Conservation (phyloP, 1,284 basidiomycete species). For the Boletus sp. region DNA sequence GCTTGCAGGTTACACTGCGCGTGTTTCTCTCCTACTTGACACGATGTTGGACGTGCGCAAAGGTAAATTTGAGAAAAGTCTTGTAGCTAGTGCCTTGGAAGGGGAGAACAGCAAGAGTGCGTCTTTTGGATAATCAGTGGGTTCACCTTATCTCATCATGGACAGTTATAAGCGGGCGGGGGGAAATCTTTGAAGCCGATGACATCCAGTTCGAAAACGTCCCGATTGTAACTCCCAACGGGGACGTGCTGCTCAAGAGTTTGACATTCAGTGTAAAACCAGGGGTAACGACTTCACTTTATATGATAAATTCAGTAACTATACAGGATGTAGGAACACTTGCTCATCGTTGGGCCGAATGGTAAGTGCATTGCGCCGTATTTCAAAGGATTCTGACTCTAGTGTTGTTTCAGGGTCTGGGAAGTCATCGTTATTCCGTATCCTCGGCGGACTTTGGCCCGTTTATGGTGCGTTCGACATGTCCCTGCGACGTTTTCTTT, state of each 20-base stretch:
- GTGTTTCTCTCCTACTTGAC: slow-evolving; percentile 87
- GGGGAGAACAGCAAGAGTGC: slow-evolving; percentile 79
- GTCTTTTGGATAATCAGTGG: slow-evolving; percentile 28
- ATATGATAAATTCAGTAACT: slow-evolving; percentile 6
- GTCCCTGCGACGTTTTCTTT: neutral
- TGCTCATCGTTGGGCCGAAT: slow-evolving; percentile 92
- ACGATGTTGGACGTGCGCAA: slow-evolving; percentile 88
- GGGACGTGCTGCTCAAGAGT: slow-evolving; percentile 83
- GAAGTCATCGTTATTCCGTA: slow-evolving; percentile 90
- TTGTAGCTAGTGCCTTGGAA: slow-evolving; percentile 74
- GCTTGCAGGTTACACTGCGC: slow-evolving; percentile 92
- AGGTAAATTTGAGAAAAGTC: slow-evolving; percentile 87
- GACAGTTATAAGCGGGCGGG: slow-evolving; percentile 77
- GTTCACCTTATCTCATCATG: neutral
- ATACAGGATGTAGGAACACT: slow-evolving; percentile 62
- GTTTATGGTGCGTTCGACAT: slow-evolving; percentile 66
- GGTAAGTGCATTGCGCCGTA: slow-evolving; percentile 42
- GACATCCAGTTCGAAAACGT: slow-evolving; percentile 92
- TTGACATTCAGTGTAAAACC: slow-evolving; percentile 90
- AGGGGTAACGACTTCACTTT: slow-evolving; percentile 55
- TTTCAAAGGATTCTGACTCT: slow-evolving; percentile 2
- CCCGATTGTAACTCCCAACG: slow-evolving; percentile 95
- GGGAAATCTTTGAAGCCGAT: slow-evolving; percentile 78
- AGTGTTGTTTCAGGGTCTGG: slow-evolving; percentile 61
- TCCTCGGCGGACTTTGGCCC: slow-evolving; percentile 96